Evolutionary conservation across 208 protist species (phyloP), one percentile per base, ranked within the genome.

Genomic region (Crithidia sp.): DNA sequence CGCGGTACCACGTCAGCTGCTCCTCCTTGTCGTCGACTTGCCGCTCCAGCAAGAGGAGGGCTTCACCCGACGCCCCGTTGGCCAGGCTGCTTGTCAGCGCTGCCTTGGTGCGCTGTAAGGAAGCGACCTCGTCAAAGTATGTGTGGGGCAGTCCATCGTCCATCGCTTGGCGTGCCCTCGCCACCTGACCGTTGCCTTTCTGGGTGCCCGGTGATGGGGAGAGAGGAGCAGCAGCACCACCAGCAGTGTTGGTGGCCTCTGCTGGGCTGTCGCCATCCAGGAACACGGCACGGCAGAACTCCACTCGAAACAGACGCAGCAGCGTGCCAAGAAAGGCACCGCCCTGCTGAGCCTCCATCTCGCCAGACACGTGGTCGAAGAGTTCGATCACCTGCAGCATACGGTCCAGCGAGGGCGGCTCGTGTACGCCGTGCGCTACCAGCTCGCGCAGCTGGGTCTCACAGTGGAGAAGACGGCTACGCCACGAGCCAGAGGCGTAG

Each of bases 201-300:
- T 47, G 0, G 13, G 16, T 36, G 12, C 10, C 43, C 36, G 13
- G 14, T 9, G 41, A 13, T 7, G 68, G 44, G 13, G 9, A 4
- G 28, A 41, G 4, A 16, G 7, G 4, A n/a, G 13, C 37, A 0
- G 52, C 58, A 13, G 14, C 41, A 9, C 12, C n/a, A 55, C 3
- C 19, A 19, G 10, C 49, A 43, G 8, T 47, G 7, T 68, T 39
- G 9, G 16, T 61, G 5, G 36, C 52, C 3, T 58, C 54, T 4
- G 57, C 60, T 2, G 19, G 14, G 36, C 16, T 62, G n/a, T 37
- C 63, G 19, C 50, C 70, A 60, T 52, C 55, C 43, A 60, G 55
- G 69, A 95, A 95, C 17, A 94, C 94, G 40, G 90, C 74, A 4
- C 89, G 83, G 52, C 89, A 94, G 50, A 97, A 92, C 79, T 97